Conservation (phyloP, 2,329 filamentous ascomycete genomes). For the Myriangium duriaei region DNA sequence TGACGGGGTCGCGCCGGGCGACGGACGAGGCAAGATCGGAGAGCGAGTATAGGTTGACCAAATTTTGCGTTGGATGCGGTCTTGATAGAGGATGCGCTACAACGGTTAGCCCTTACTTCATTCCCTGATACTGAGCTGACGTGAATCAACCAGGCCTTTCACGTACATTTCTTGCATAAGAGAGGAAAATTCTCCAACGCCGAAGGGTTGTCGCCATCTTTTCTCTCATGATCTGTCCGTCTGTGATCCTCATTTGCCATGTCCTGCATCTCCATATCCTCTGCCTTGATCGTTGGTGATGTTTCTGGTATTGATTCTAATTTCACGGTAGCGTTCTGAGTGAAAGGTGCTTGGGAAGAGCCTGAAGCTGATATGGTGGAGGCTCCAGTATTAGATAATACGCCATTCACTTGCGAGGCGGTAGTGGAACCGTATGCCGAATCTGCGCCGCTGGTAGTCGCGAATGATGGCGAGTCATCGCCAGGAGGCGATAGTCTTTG, state of each 20-base stretch:
- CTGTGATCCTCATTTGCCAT: constrained; percentile 27
- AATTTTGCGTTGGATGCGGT: constrained; percentile 46
- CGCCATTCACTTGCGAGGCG: constrained; percentile 6
- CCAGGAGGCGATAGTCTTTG: constrained; percentile 21
- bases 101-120: constrained; percentile 6
- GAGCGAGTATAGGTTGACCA: constrained; percentile 47
- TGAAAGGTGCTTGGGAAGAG: too few species aligned
- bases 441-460: constrained; percentile 4
- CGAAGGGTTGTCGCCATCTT: constrained; percentile 13
- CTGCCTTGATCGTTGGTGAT: constrained; percentile 12
- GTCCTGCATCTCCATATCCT: constrained; percentile 18
- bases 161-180: constrained; percentile 24
- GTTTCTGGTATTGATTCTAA: constrained; percentile 10
- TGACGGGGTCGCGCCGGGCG: constrained; percentile 45
- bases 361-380: too few species aligned
- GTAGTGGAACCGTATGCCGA: constrained; percentile 7
- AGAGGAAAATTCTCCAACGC: constrained; percentile 21
- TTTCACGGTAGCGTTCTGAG: too few species aligned
- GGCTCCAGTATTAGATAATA: constrained; percentile 1
- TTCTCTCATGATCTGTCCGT: constrained; percentile 36
- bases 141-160: constrained; percentile 21
- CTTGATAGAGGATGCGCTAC: constrained; percentile 31
- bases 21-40: constrained; percentile 45
- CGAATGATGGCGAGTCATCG: constrained; percentile 1
- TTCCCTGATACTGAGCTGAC: constrained; percentile 16